These are phyloP conservation scores for Telopea speciosissima DNA, from an alignment of 177 flowering plant genomes.

Conservation along the genomic window DNA sequence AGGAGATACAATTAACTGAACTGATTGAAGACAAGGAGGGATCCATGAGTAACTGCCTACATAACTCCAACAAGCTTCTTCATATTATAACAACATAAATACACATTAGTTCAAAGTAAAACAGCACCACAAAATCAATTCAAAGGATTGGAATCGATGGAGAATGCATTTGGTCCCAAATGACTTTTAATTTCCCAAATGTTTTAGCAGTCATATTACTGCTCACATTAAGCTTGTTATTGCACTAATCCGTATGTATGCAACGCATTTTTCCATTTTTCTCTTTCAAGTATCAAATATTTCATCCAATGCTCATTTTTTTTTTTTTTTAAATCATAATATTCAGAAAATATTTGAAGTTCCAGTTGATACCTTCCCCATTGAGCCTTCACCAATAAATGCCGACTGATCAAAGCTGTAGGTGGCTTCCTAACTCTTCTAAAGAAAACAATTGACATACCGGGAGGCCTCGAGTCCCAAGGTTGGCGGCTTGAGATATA, in stretches of 20 bases:
- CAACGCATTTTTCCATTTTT: no score
- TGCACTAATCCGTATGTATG: no score
- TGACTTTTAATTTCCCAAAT: neutral
- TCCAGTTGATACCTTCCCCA: slow-evolving; percentile 62
- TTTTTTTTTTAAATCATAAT: no score
- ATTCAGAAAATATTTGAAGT: neutral
- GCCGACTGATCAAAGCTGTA: slow-evolving; percentile 52
- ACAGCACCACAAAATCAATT: no score
- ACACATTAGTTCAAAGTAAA: neutral
- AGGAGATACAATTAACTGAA: no score
- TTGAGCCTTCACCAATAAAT: slow-evolving; percentile 70
- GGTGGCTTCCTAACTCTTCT: slow-evolving; percentile 75
- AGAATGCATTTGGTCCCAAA: neutral
- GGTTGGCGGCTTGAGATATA: slow-evolving; percentile 62
- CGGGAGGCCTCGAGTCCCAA: slow-evolving; percentile 59
- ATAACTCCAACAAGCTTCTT: neutral
- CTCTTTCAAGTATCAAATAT: neutral
- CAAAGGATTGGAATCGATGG: no score
- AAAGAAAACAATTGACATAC: slow-evolving; percentile 45
- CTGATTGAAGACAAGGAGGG: no score
- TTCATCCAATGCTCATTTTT: neutral
- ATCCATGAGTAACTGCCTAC: neutral
- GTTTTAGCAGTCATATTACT: neutral
- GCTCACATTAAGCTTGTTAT: neutral
- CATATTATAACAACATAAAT: neutral